Evolutionary conservation across 139 green algal genomes (phyloP).

Genomic region (Zygnema circumcarinatum): DNA sequence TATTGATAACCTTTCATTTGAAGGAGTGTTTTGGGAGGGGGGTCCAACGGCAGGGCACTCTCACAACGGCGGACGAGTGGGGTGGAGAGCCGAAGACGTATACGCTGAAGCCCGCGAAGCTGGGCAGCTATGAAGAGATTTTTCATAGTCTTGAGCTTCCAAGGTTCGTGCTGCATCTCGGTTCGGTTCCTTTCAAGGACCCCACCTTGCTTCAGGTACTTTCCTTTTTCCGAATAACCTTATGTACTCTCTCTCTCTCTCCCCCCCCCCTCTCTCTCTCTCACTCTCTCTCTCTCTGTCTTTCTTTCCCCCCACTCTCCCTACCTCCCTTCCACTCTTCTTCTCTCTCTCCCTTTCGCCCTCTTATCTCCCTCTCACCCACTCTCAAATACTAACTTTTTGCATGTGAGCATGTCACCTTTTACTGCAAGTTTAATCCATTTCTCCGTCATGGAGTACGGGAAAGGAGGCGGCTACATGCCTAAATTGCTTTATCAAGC

Average conservation of each 20-base stretch:
- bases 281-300: not conserved
- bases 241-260: too few species aligned
- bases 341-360: not conserved
- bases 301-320: not conserved
- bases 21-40: too few species aligned
- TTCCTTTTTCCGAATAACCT: not conserved
- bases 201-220: not conserved
- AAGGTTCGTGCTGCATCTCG: not conserved
- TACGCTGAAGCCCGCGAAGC: constrained; percentile 16
- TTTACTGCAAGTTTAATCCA: too few species aligned
- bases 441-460: too few species aligned
- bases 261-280: not conserved
- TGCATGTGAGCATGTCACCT: too few species aligned
- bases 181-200: not conserved
- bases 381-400: too few species aligned
- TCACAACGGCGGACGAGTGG: constrained; percentile 73
- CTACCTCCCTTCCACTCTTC: not conserved
- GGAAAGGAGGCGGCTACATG: too few species aligned
- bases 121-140: constrained; percentile 35
- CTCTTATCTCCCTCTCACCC: too few species aligned
- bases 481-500: too few species aligned
- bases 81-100: not conserved
- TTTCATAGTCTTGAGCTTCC: constrained; percentile 25
- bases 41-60: constrained; percentile 63
- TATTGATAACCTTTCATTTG: too few species aligned